Conservation (phyloP, 768 basidiomycete genomes). For the Macrolepiota dolichaula region DNA sequence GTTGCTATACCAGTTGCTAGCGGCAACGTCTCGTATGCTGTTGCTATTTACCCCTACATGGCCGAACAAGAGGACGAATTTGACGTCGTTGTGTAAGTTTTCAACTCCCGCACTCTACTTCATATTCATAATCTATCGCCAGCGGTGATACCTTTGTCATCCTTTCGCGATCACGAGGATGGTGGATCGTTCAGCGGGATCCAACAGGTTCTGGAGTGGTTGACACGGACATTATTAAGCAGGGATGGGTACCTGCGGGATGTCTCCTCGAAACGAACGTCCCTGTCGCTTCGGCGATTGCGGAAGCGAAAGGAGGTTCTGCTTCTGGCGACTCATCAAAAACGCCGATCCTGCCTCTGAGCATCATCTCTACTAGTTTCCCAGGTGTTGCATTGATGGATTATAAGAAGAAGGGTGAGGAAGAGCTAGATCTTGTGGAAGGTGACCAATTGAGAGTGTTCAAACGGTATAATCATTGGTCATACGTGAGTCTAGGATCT, state of each 20-base stretch:
- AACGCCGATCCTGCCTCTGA: slow-evolving; percentile 83
- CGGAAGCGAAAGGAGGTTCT: slow-evolving; percentile 63
- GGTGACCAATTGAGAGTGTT: slow-evolving; percentile 90
- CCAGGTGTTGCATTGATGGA: slow-evolving; percentile 97
- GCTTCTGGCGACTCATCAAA: slow-evolving; percentile 37
- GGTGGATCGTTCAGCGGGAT: slow-evolving; percentile 99
- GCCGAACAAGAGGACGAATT: slow-evolving; percentile 99
- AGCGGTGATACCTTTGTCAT: slow-evolving; percentile 95
- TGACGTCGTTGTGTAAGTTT: slow-evolving; percentile 87
- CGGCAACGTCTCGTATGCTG: slow-evolving; percentile 80
- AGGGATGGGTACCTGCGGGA: slow-evolving; percentile 98
- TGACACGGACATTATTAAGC: slow-evolving; percentile 72
- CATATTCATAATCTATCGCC: slow-evolving; percentile 9
- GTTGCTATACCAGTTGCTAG: slow-evolving; percentile 31
- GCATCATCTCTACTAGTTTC: slow-evolving; percentile 96
- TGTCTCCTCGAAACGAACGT: slow-evolving; percentile 92
- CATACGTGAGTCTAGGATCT: slow-evolving; percentile 58
- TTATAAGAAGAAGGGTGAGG: slow-evolving; percentile 89
- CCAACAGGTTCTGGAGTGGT: slow-evolving; percentile 79
- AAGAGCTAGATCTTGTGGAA: slow-evolving; percentile 86
- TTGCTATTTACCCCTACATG: slow-evolving; percentile 98
- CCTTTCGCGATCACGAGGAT: slow-evolving; percentile 90
- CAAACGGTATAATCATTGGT: slow-evolving; percentile 98
- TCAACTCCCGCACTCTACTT: slow-evolving; percentile 3
- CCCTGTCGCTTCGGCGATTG: slow-evolving; percentile 84